A percentile compares a stretch with the other conserved stretches of the same genome.
These are phyloP conservation scores for Lepidium campestre DNA, from an alignment of 441 rosid genomes.

Conservation along the genomic window DNA sequence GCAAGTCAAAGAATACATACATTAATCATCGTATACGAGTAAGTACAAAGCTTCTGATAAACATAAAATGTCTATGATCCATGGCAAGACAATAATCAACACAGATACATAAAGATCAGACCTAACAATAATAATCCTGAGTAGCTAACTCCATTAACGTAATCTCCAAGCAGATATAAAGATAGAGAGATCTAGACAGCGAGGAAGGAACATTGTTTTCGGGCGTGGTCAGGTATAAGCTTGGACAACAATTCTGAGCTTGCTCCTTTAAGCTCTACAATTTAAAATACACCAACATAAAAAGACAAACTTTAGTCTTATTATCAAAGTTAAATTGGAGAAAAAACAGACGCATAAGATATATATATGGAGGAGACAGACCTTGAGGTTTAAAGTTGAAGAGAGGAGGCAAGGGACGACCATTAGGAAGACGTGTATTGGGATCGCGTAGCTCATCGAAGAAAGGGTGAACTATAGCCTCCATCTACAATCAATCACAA, in stretches of 20 bases:
- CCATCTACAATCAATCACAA: slow-evolving; percentile 46
- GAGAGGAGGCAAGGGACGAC: slow-evolving; percentile 85
- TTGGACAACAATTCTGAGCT: slow-evolving; percentile 52
- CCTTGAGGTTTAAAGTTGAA: slow-evolving; percentile 82
- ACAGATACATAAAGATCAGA: background rate
- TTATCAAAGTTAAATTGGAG: background rate
- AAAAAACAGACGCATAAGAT: background rate
- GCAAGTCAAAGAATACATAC: slow-evolving; percentile 1
- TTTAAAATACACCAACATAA: background rate
- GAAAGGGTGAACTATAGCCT: slow-evolving; percentile 86
- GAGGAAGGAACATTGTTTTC: slow-evolving; percentile 68
- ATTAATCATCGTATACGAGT: background rate
- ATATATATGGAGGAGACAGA: background rate
- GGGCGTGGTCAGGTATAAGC: slow-evolving; percentile 83
- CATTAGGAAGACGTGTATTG: slow-evolving; percentile 72
- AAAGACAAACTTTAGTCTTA: background rate
- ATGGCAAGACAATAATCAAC: background rate
- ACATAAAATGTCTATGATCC: background rate
- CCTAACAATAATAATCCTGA: background rate
- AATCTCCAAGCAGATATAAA: background rate
- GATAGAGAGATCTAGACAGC: slow-evolving; percentile 30
- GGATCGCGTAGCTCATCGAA: slow-evolving; percentile 89
- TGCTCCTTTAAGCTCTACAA: slow-evolving; percentile 75
- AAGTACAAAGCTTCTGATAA: background rate
- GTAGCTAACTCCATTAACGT: slow-evolving; percentile 16